These are phyloP conservation scores for Dendrobium catenatum DNA, from an alignment of 106 monocot genomes.

Conservation along the genomic window DNA sequence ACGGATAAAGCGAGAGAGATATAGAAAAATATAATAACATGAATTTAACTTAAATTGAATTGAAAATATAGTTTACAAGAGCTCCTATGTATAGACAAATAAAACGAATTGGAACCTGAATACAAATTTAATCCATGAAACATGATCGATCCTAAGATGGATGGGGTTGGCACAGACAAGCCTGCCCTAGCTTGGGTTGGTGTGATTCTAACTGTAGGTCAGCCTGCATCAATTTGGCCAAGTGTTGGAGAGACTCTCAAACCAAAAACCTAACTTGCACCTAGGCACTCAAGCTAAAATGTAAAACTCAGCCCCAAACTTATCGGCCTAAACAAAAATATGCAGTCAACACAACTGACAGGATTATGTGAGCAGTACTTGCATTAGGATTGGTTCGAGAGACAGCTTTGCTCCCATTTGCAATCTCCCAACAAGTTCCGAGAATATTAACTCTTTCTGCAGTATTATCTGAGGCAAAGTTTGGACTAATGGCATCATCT, in stretches of 20 bases:
- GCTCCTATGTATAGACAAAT: too few species aligned
- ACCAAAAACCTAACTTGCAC: background rate
- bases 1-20: too few species aligned
- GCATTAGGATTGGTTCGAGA: slow-evolving; percentile 83
- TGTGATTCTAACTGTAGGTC: background rate
- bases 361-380: slow-evolving; percentile 4
- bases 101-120: background rate
- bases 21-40: too few species aligned
- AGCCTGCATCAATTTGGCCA: background rate
- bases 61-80: too few species aligned
- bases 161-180: background rate
- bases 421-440: slow-evolving; percentile 53
- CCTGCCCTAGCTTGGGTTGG: background rate
- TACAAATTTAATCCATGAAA: background rate
- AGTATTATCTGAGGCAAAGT: slow-evolving; percentile 77
- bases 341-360: background rate
- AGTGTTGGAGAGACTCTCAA: background rate
- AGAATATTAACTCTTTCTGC: slow-evolving; percentile 69
- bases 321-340: background rate
- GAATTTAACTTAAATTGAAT: too few species aligned
- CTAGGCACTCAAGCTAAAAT: background rate
- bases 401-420: slow-evolving; percentile 59
- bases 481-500: slow-evolving; percentile 79
- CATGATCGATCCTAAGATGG: background rate
- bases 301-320: slow-evolving; percentile 1